Evolutionary conservation across 306 rosid species (phyloP), one percentile per base, ranked within the genome.

Genomic region (Acacia melanoxylon): DNA sequence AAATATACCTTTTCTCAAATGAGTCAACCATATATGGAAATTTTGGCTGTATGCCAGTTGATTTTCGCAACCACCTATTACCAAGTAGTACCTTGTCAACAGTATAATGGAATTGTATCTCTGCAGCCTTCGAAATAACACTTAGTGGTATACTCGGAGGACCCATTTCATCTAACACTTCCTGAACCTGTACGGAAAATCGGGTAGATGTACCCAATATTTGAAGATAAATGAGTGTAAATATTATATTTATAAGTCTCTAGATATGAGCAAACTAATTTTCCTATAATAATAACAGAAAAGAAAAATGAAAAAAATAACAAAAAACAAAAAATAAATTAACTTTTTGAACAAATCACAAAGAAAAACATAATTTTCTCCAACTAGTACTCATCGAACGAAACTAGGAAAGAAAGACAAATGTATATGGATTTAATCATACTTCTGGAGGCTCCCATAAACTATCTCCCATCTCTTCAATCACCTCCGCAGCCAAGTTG

Each of bases 381-480:
- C 8, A 14, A 8, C 74, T 81, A 37, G 49, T 75, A 54, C 78
- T 46, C 80, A 6, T 74, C 19, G 85, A 2, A n/a, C n/a, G n/a
- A n/a, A n/a, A n/a, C n/a, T n/a, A 12, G 67, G 33, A 10, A 58
- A 2, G 27, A 63, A 78, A 48, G 69, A 16, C 77, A 44, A 37
- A 24, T 27, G 52, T 77, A 70, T 59, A 78, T 65, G 33, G 58
- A 75, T 61, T 58, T 11, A 25, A 77, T 86, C 82, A 78, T 86
- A 95, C 99, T 97, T 92, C 99, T 48, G 97, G 98, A 83, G 99
- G 98, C 80, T 95, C 99, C 91, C 91, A 90, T 82, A 92, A 72
- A 80, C 61, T 89, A 80, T 95, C 99, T 29, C 94, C 92, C 88
- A 93, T 92, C 90, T 95, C 99, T 86, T 95, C 99, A 81, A 92